Percentiles rank a stretch among this genome's conserved stretches.
These are phyloP conservation scores for Tephrocybe sp. DNA, from an alignment of 768 basidiomycete species.

Conservation along the genomic window DNA sequence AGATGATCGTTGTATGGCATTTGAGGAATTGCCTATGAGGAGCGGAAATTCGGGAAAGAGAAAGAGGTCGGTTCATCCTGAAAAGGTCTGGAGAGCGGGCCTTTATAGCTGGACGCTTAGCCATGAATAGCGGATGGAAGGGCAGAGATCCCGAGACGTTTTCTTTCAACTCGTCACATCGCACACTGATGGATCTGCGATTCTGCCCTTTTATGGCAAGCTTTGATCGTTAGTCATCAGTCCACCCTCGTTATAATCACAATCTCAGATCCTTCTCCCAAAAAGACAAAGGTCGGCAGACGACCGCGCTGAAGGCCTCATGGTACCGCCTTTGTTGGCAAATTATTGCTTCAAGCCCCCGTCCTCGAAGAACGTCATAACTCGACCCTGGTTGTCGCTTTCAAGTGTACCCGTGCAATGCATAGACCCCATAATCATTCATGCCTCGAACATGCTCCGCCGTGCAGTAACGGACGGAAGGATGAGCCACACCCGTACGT, in stretches of 20 bases:
- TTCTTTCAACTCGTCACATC: constrained; percentile 24
- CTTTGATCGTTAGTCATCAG: neutral
- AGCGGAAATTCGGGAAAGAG: constrained; percentile 7
- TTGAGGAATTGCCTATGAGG: constrained; percentile 11
- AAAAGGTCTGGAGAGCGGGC: neutral
- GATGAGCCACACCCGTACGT: constrained; percentile 3
- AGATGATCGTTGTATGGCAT: constrained; percentile 4
- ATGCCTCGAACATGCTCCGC: constrained; percentile 12
- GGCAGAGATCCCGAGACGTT: constrained; percentile 11
- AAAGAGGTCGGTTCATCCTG: neutral
- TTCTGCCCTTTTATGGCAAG: constrained; percentile 10
- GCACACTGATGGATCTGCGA: constrained; percentile 17
- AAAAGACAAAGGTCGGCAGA: constrained; percentile 9
- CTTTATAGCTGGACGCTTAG: constrained; percentile 20
- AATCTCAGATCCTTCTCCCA: constrained; percentile 6
- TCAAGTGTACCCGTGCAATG: neutral
- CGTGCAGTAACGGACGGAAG: constrained; percentile 8
- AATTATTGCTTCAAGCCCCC: neutral
- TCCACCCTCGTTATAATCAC: constrained; percentile 31
- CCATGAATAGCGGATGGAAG: constrained; percentile 20
- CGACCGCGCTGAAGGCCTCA: constrained; percentile 2
- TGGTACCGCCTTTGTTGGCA: neutral
- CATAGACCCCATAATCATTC: constrained; percentile 7
- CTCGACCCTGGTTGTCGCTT: too few relatives aligned
- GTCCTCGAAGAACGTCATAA: too few relatives aligned